Base-by-base conservation (phyloP, 306 rosid genomes). In the Begonia peltatifolia region DNA sequence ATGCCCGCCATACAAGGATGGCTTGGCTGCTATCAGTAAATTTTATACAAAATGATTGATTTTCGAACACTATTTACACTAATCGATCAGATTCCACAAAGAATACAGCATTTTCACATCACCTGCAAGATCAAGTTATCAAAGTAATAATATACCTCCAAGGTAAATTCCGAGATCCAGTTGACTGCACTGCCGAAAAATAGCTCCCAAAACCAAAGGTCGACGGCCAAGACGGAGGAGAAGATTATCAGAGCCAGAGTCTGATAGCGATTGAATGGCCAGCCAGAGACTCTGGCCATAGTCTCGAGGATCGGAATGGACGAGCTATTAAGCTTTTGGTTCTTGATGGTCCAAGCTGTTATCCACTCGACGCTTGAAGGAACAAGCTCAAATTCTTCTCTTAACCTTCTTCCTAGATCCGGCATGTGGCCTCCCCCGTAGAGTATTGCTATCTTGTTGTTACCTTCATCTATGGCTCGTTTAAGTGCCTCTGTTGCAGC, bases 391-490 rank as follows among this genome's bases (percentile, higher is more conserved):
- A 86, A 79, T 65, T 86, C 95, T 61, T 82, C 95, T 68, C 84
- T 71, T 35, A 86, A 64, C 59, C 99, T 76, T 72, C 92, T 69
- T 18, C 92, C 99, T 11, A 90, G 73, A 63, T 90, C 99, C 1
- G 95, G 95, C 97, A 90, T 90, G 82, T 90, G 97, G 46, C 97
- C 97, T 11, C 95, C 97, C 9, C 97, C 97, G 15, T 90, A 90
- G 13, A 90, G 95, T 64, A 90, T 78, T 14, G 95, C 97, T 47
- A 90, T 90, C 74, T 54, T 90, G 46, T 83, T 83, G 66, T 76
- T 69, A 41, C 97, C 95, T 3, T 83, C 79, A 8, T 73, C 73
- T 10, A 90, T 61, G 52, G 84, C 92, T 42, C 14, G 69, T 65
- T 20, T 56, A 9, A 86, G 84, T 1, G 84, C 77, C 55, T 83